Evolutionary conservation across 2,329 filamentous ascomycete genomes (phyloP).

Genomic region (Aureobasidium sp.): DNA sequence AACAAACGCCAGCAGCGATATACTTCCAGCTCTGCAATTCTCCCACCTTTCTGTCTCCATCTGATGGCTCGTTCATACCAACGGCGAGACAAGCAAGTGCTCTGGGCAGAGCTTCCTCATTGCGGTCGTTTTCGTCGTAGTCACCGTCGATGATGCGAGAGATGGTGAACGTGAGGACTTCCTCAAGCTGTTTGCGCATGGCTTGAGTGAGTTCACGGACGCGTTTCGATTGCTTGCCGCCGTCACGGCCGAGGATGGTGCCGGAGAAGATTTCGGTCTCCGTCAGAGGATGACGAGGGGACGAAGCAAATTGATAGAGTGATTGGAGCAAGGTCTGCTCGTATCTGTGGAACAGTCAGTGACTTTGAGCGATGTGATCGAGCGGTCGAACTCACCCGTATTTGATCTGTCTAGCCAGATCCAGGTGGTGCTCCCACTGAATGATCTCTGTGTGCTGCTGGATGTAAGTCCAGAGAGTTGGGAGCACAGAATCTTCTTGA

Average conservation of each 20-base stretch:
- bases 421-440: conserved; percentile 31
- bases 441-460: conserved; percentile 24
- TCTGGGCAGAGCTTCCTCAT: conserved; percentile 37
- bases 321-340: conserved; percentile 42
- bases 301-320: conserved; percentile 37
- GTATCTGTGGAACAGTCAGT: conserved; percentile 32
- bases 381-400: conserved; percentile 33
- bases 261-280: conserved; percentile 51
- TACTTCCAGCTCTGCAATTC: conserved; percentile 45
- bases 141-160: conserved; percentile 37
- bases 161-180: conserved; percentile 33
- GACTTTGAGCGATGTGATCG: not conserved
- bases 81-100: conserved; percentile 43
- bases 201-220: conserved; percentile 27
- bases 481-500: conserved; percentile 17
- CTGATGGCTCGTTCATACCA: conserved; percentile 28
- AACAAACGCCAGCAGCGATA: conserved; percentile 41
- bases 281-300: conserved; percentile 33
- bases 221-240: conserved; percentile 22
- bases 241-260: conserved; percentile 45
- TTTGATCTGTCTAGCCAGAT: conserved; percentile 33
- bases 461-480: conserved; percentile 33
- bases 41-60: conserved; percentile 23
- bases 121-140: conserved; percentile 21
- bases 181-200: conserved; percentile 33